Evolutionary conservation across 2,329 filamentous ascomycete species (phyloP).

Genomic region (Rhinocladiella mackenziei): DNA sequence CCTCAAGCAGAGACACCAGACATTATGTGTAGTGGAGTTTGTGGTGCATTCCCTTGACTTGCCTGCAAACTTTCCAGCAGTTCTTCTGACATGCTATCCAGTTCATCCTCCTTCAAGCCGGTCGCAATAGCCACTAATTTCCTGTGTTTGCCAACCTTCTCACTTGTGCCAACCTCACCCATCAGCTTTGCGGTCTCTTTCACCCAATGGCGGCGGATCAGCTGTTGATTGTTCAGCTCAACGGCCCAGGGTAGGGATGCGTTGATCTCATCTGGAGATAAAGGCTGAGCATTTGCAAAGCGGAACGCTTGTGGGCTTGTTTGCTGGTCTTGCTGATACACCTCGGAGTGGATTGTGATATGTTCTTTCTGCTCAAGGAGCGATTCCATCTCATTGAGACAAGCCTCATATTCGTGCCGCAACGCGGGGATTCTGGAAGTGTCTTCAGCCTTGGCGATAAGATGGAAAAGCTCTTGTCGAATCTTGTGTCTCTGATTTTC

Average conservation of each 20-base stretch:
- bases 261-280: slow-evolving; percentile 33
- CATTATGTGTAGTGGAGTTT: slow-evolving; percentile 19
- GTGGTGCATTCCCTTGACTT: slow-evolving; percentile 10
- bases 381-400: slow-evolving; percentile 39
- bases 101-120: slow-evolving; percentile 45
- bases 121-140: slow-evolving; percentile 47
- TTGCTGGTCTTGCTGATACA: slow-evolving; percentile 30
- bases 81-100: slow-evolving; percentile 46
- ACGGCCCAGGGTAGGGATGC: slow-evolving; percentile 35
- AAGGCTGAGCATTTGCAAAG: slow-evolving; percentile 29
- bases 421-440: slow-evolving; percentile 37
- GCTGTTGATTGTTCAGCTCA: slow-evolving; percentile 43
- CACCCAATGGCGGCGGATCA: slow-evolving; percentile 27
- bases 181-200: slow-evolving; percentile 27
- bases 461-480: slow-evolving; percentile 37
- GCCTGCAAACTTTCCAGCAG: slow-evolving; percentile 43
- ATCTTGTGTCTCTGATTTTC: slow-evolving; percentile 45
- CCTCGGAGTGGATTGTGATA: slow-evolving; percentile 32
- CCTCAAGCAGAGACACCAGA: slow-evolving; percentile 1
- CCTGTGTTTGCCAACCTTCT: slow-evolving; percentile 46
- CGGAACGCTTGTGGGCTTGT: slow-evolving; percentile 28
- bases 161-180: slow-evolving; percentile 43
- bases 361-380: slow-evolving; percentile 45
- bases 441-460: slow-evolving; percentile 38
- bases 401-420: slow-evolving; percentile 38